Evolutionary conservation across 805 yeast species (phyloP).

Genomic region (Monosporozyma aerobia): DNA sequence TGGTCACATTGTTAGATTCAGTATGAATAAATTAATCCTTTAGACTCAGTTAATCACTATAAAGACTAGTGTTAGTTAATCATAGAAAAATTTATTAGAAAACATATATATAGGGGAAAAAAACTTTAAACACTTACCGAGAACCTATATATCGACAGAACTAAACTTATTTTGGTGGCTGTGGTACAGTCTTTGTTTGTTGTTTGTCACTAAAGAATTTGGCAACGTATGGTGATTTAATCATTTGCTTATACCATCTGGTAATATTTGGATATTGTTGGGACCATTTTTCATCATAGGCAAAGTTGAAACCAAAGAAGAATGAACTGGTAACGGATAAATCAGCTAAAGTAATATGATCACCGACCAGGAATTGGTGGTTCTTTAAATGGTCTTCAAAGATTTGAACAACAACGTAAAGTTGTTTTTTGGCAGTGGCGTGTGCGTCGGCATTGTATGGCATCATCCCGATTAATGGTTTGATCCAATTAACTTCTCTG

Average conservation of each 20-base stretch:
- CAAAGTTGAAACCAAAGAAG: conserved; percentile 31
- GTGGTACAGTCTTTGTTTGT: background rate
- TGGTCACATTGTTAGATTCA: too few species aligned
- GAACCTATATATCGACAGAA: too few species aligned
- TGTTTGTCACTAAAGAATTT: conserved; percentile 4
- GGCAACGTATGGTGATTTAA: conserved; percentile 5
- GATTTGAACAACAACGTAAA: conserved; percentile 34
- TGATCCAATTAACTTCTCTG: conserved; percentile 39
- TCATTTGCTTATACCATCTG: conserved; percentile 9
- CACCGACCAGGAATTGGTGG: conserved; percentile 63
- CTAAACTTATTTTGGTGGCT: background rate
- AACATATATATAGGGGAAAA: too few species aligned
- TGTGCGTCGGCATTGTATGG: conserved; percentile 73
- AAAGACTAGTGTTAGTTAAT: too few species aligned
- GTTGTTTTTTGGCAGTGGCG: conserved; percentile 34
- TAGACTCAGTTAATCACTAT: too few species aligned
- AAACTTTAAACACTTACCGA: too few species aligned
- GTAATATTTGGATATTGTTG: too few species aligned
- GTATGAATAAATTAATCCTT: too few species aligned
- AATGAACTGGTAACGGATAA: conserved; percentile 12
- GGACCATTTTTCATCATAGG: conserved; percentile 60
- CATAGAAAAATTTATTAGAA: too few species aligned
- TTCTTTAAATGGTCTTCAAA: conserved; percentile 50
- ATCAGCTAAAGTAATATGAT: conserved; percentile 38
- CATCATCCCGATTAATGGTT: conserved; percentile 45